Percentiles rank a stretch among this genome's conserved stretches.
These are phyloP conservation scores for Ophiostoma australiae DNA, from an alignment of 2,329 filamentous ascomycete genomes.

Conservation along the genomic window DNA sequence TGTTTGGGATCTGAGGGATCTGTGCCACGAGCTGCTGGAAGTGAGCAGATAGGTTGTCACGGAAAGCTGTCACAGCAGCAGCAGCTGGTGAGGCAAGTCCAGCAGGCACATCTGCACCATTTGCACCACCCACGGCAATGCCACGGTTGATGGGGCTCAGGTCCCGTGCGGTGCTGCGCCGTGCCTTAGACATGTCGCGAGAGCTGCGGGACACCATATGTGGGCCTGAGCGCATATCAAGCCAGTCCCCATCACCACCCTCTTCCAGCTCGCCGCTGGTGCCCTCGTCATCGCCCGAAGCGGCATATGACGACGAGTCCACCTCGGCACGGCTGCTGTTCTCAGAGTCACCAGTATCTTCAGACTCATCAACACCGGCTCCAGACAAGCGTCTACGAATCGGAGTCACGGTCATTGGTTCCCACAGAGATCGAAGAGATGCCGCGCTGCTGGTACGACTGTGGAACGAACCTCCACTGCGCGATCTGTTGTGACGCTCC, in stretches of 20 bases:
- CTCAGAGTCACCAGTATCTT: constrained; percentile 3
- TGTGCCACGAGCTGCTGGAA: constrained; percentile 44
- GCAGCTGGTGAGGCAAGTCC: constrained; percentile 52
- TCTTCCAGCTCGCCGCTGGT: constrained; percentile 24
- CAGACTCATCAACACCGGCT: constrained; percentile 3
- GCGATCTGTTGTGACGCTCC: constrained; percentile 59
- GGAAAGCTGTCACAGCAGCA: constrained; percentile 61
- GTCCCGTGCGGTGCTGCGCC: constrained; percentile 27
- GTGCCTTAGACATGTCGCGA: constrained; percentile 11
- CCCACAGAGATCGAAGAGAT: constrained; percentile 64
- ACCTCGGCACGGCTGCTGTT: constrained; percentile 24
- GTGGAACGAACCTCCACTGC: constrained; percentile 57
- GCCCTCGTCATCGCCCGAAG: constrained; percentile 21
- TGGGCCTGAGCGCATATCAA: constrained; percentile 35
- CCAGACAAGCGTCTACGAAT: constrained; percentile 19
- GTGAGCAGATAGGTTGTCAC: constrained; percentile 62
- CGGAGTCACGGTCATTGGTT: constrained; percentile 37
- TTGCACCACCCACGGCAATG: constrained; percentile 9
- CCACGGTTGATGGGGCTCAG: constrained; percentile 25
- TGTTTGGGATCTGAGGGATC: constrained; percentile 40
- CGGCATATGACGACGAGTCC: constrained; percentile 26
- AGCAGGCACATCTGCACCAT: constrained; percentile 33
- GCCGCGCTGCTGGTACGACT: constrained; percentile 62
- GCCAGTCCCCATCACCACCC: constrained; percentile 38
- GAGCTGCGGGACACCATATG: constrained; percentile 14